Percentiles rank a stretch among this genome's conserved stretches.
phyloP scores from a whole-genome alignment of 352 stramenopile genomes.

The Globisporangium apiculatum region DNA sequence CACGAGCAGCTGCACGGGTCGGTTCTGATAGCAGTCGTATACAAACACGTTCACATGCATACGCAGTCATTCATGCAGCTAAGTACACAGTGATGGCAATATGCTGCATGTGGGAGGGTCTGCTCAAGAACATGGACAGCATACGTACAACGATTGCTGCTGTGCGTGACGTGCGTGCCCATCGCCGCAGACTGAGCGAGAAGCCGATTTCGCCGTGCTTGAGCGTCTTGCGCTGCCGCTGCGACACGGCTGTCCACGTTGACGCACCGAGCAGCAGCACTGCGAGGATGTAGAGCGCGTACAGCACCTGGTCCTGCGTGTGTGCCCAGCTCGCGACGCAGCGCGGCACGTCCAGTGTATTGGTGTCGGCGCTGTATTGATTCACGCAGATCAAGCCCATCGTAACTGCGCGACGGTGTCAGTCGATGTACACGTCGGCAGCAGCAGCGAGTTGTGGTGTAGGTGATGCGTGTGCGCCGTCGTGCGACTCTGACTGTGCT shows the following conservation, averaged over 20 bases:
- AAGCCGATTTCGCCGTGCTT: constrained; percentile 67
- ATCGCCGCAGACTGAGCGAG: constrained; percentile 64
- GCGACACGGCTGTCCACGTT: constrained; percentile 49
- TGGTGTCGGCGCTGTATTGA: constrained; percentile 12
- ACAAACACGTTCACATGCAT: not conserved
- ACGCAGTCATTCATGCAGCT: not conserved
- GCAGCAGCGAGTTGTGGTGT: too few species aligned
- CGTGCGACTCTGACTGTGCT: too few species aligned
- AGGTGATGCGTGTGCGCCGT: too few species aligned
- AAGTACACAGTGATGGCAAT: too few species aligned
- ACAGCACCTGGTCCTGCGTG: constrained; percentile 64
- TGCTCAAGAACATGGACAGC: not conserved
- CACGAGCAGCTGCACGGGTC: constrained; percentile 66
- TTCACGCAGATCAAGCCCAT: constrained; percentile 73
- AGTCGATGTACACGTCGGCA: too few species aligned
- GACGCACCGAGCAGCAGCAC: constrained; percentile 39
- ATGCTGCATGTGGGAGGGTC: too few species aligned
- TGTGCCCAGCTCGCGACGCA: constrained; percentile 71
- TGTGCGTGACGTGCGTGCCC: constrained; percentile 65
- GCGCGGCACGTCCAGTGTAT: constrained; percentile 24
- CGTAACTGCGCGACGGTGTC: not conserved
- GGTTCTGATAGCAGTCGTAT: constrained; percentile 31
- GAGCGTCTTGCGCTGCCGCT: constrained; percentile 44
- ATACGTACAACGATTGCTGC: constrained; percentile 60
- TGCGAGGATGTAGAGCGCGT: constrained; percentile 38